These are phyloP conservation scores for Orychophragmus violaceus DNA, from an alignment of 345 rosid species.

Conservation along the genomic window DNA sequence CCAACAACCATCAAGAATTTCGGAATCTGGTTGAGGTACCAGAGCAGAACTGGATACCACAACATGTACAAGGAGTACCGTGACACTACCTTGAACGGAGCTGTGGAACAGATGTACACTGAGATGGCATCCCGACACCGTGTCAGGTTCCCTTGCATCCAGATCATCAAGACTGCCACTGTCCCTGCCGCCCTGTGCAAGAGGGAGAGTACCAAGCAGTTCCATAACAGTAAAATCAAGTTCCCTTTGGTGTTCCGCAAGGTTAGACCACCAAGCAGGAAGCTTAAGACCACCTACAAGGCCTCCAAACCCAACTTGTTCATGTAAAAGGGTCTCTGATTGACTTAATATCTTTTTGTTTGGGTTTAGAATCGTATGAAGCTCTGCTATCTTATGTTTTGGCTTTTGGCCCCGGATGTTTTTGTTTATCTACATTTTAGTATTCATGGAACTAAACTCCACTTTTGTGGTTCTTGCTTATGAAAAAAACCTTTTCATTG, in stretches of 20 bases:
- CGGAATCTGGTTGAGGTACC: conserved; percentile 64
- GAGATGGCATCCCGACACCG: conserved; percentile 75
- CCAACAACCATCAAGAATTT: conserved; percentile 55
- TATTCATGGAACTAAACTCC: background rate
- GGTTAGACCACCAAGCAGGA: conserved; percentile 67
- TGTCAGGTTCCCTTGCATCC: conserved; percentile 62
- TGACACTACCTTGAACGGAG: conserved; percentile 62
- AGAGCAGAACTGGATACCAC: conserved; percentile 62
- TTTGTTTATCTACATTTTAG: conserved; percentile 15
- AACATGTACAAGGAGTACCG: conserved; percentile 65
- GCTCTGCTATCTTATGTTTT: conserved; percentile 7
- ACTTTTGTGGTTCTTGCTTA: background rate
- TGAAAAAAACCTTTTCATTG: background rate
- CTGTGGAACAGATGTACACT: conserved; percentile 59
- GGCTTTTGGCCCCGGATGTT: background rate
- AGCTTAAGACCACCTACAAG: conserved; percentile 67
- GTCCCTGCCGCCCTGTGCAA: conserved; percentile 57
- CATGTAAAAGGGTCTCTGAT: conserved; percentile 32
- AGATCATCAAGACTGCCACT: conserved; percentile 63
- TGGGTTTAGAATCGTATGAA: conserved; percentile 4
- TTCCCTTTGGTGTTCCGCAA: conserved; percentile 59
- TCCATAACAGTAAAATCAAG: conserved; percentile 61
- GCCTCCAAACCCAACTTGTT: conserved; percentile 72
- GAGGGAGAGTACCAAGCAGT: conserved; percentile 64
- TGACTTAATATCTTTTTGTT: background rate